Base-by-base conservation (phyloP, 495 filamentous ascomycete genomes). In the Sporormia fimetaria region DNA sequence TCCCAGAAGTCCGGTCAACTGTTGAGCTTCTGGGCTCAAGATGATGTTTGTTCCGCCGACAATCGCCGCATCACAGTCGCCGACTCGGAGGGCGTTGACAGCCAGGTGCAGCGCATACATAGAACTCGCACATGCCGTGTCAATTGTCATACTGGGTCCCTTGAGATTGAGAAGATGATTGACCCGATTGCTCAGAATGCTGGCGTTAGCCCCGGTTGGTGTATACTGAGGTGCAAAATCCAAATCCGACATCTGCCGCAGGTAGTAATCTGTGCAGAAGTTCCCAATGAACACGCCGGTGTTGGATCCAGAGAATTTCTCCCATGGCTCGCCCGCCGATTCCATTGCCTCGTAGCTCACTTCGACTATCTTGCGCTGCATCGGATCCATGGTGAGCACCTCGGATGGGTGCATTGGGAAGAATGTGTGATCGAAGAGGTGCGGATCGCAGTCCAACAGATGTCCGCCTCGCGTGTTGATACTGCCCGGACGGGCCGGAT, bases 1-100 rank as follows among this genome's bases (percentile, higher is more conserved):
- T 7, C 57, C 54, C 11, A 54, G 30, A 23, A 51, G 61, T 4
- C 63, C 61, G 39, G 67, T 70, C 3, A 68, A 65, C 30, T 75
- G 68, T 53, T 71, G 71, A 39, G 67, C 65, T 51, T 76, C 27
- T 6, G 21, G 15, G 16, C 4, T 21, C 4, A 34, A 12, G 36
- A 75, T 78, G 12, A 80, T 50, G 29, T 44, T 35, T 6, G 6
- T 20, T 5, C 40, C 40, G 17, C 21, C 40, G 9, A 44, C 40
- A 27, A 44, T 44, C 4, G 33, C 33, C 11, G 6, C 16, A 16
- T 44, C 40, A 36, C 31, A 36, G n/a, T 46, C 35, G 6, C 24
- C 21, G 20, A 23, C 42, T 7, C 24, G 6, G 4, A 46, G 15
- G 3, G 21, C 15, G 4, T n/a, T 10, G 11, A 27, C 14, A 3